Base-by-base conservation (phyloP, 2,329 filamentous ascomycete genomes). In the Coleophoma cylindrospora region DNA sequence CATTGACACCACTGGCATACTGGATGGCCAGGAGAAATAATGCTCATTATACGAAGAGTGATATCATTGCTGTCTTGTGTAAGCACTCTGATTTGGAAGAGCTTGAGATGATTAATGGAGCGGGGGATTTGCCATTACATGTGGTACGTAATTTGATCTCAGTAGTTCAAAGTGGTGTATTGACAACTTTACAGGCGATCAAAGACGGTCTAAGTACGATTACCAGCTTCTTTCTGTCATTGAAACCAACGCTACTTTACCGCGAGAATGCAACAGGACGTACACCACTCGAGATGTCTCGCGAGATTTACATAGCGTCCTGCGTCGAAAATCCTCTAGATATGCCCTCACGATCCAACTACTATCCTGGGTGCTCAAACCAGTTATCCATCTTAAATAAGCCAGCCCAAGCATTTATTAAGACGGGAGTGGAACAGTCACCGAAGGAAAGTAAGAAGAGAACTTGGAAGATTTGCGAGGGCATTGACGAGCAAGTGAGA, bases 231-330 rank as follows among this genome's bases (percentile, higher is more conserved):
- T 52, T 65, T 40, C 51, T 65, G 11, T 45, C 48, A 4, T 54
- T 56, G 11, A 59, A 62, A 3, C 54, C 61, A 0, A 22, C 47
- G 1, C 59, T 87, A 3, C 67, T 91, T 11, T 76, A 80, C 57
- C 79, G 83, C 19, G 89, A 94, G 64, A 91, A 91, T 57, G 81
- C 87, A 0, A 87, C 87, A 0, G 89, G 89, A 2, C 76, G 80
- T 14, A 94, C 88, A 0, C 85, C 89, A 0, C 74, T 77, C 27
- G 88, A 94, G 58, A 68, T 88, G 45, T 81, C 84, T 0, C 71
- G 79, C 46, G 83, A 87, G 47, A 65, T 67, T 1, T 75, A 76
- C 52, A 68, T 79, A 2, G 66, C 68, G 8, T 59, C 57, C 3
- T 50, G 51, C 43, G 54, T 61, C 14, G 48, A 54, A 9, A 36